These are phyloP conservation scores for Ceriops decandra DNA, from an alignment of 345 rosid species.

Conservation along the genomic window DNA sequence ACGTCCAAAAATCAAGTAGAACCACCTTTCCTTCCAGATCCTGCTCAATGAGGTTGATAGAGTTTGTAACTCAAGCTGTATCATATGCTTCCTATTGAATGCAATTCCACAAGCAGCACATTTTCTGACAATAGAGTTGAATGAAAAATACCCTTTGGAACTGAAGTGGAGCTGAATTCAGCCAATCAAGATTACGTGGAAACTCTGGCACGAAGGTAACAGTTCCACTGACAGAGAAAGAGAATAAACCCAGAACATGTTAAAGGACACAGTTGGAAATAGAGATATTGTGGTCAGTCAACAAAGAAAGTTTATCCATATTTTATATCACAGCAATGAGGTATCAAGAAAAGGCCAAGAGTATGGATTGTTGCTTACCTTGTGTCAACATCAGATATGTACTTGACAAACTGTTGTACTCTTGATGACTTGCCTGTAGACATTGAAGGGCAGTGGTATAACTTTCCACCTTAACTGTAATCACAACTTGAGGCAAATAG, in stretches of 20 bases:
- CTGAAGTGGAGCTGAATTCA: slow-evolving; percentile 85
- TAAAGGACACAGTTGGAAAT: slow-evolving; percentile 11
- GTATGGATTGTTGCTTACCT: slow-evolving; percentile 38
- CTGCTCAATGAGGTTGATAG: slow-evolving; percentile 38
- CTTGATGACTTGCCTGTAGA: slow-evolving; percentile 53
- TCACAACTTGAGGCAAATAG: slow-evolving; percentile 2
- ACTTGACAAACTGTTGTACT: slow-evolving; percentile 65
- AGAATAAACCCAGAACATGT: slow-evolving; percentile 4
- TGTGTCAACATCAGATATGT: slow-evolving; percentile 72
- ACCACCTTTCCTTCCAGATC: slow-evolving; percentile 91
- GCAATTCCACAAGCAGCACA: neutral
- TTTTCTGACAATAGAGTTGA: neutral
- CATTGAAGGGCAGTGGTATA: slow-evolving; percentile 14
- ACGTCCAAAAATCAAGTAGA: slow-evolving; percentile 94
- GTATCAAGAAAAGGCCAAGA: slow-evolving; percentile 8
- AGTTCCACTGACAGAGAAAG: slow-evolving; percentile 44
- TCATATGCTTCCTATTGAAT: neutral
- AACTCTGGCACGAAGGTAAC: slow-evolving; percentile 77
- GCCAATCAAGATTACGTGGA: slow-evolving; percentile 84
- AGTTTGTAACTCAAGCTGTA: slow-evolving; percentile 8
- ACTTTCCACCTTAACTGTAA: neutral
- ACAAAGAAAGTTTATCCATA: too few species aligned
- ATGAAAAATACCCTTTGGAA: slow-evolving; percentile 56
- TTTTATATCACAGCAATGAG: neutral
- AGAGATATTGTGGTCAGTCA: neutral